These are phyloP conservation scores for Pyrenophora teres DNA, from an alignment of 2,329 filamentous ascomycete species.

Conservation along the genomic window DNA sequence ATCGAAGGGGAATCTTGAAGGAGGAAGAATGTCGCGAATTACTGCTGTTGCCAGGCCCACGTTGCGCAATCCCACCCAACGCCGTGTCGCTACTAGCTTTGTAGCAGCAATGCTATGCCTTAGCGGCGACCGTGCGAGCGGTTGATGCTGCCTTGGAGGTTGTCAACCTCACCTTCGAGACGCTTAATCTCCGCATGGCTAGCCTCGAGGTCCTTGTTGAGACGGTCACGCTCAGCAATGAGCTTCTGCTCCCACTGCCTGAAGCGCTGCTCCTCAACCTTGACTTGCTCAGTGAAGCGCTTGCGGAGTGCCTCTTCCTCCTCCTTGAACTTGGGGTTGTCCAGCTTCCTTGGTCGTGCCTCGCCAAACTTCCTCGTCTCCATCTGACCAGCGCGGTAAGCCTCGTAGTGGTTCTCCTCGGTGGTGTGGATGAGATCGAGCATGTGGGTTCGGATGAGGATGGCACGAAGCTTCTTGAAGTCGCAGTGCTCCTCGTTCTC, in stretches of 20 bases:
- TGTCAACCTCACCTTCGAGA: slow-evolving; percentile 88
- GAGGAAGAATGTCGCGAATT: slow-evolving; percentile 33
- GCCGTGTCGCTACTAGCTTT: background rate
- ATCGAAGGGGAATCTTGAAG: slow-evolving; percentile 49
- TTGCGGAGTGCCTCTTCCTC: slow-evolving; percentile 98
- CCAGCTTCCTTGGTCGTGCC: slow-evolving; percentile 92
- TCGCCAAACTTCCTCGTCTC: slow-evolving; percentile 99
- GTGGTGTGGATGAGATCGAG: slow-evolving; percentile 99
- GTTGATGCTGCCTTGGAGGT: slow-evolving; percentile 85
- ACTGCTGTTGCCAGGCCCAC: slow-evolving; percentile 18
- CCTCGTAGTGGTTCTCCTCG: slow-evolving; percentile 98
- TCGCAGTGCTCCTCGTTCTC: slow-evolving; percentile 99
- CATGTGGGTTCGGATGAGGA: slow-evolving; percentile 99
- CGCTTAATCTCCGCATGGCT: slow-evolving; percentile 91
- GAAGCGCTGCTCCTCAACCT: slow-evolving; percentile 99
- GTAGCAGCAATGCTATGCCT: slow-evolving; percentile 11
- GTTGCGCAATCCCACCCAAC: slow-evolving; percentile 10
- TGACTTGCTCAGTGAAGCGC: slow-evolving; percentile 99
- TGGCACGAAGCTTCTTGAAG: slow-evolving; percentile 99
- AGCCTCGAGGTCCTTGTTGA: slow-evolving; percentile 99
- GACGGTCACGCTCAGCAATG: slow-evolving; percentile 94
- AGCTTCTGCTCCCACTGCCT: slow-evolving; percentile 99
- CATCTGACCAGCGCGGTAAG: slow-evolving; percentile 99
- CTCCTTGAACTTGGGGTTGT: slow-evolving; percentile 99
- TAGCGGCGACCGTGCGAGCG: slow-evolving; percentile 94